These are phyloP conservation scores for Chytridium lagenaria DNA, from an alignment of 371 early-diverging fungal species.

Conservation along the genomic window DNA sequence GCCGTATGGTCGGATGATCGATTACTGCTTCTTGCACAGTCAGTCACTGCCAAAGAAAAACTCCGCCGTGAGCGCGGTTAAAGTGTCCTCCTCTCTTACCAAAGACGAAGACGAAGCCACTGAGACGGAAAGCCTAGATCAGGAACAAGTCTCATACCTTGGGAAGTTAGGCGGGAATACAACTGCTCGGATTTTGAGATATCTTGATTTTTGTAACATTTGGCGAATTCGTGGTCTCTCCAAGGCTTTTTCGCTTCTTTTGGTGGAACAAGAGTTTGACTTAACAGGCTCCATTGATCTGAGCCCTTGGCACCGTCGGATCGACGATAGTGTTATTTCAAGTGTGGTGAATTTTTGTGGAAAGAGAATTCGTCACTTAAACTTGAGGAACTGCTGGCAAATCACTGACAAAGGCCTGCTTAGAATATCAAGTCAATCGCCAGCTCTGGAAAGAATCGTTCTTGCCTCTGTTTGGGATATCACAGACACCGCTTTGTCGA, in stretches of 20 bases:
- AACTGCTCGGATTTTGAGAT: conserved; percentile 31
- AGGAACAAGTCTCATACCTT: conserved; percentile 1
- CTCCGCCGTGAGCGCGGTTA: conserved; percentile 1
- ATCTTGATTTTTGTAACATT: conserved; percentile 41
- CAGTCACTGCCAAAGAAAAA: conserved; percentile 33
- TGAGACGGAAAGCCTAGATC: neutral
- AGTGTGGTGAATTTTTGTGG: conserved; percentile 46
- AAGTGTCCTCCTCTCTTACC: conserved; percentile 17
- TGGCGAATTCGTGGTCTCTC: conserved; percentile 38
- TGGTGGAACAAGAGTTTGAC: conserved; percentile 31
- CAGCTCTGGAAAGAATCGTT: conserved; percentile 37
- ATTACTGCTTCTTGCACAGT: conserved; percentile 63
- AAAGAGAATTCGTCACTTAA: conserved; percentile 54
- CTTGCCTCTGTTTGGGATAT: conserved; percentile 56
- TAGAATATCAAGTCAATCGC: conserved; percentile 45
- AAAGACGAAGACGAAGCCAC: neutral
- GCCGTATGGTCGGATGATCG: conserved; percentile 85
- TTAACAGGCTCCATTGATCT: conserved; percentile 47
- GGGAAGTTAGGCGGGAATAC: conserved; percentile 30
- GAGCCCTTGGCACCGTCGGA: conserved; percentile 47
- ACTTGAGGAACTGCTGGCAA: conserved; percentile 79
- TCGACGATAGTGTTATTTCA: conserved; percentile 46
- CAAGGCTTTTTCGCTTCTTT: conserved; percentile 35
- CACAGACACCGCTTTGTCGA: conserved; percentile 47
- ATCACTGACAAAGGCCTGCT: conserved; percentile 72